These are phyloP conservation scores for Annulohypoxylon truncatum DNA, from an alignment of 2,329 filamentous ascomycete species.

Conservation along the genomic window DNA sequence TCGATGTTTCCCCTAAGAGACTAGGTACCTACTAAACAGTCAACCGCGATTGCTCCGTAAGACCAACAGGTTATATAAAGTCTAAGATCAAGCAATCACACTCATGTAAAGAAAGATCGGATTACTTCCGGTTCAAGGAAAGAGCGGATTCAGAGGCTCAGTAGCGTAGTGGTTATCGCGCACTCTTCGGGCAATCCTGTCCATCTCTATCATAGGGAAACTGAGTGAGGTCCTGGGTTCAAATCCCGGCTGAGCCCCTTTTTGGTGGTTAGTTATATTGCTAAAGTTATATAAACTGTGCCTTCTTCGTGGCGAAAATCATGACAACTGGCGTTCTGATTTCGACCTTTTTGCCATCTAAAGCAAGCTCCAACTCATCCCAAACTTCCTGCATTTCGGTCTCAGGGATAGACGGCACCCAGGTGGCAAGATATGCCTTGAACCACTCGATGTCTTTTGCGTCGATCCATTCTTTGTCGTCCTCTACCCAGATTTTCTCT, in stretches of 20 bases:
- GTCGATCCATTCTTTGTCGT: constrained; percentile 32
- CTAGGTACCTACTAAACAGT: neutral
- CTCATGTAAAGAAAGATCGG: neutral
- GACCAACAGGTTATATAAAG: neutral
- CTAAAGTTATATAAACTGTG: neutral
- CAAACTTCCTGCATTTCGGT: constrained; percentile 29
- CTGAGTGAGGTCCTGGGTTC: neutral
- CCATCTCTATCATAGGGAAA: neutral
- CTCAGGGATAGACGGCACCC: constrained; percentile 29
- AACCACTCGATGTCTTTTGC: constrained; percentile 36
- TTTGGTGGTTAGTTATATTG: neutral
- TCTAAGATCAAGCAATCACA: neutral
- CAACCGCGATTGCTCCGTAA: neutral
- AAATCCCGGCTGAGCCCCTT: neutral
- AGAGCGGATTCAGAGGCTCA: neutral
- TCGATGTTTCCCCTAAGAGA: no score
- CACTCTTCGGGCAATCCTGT: neutral
- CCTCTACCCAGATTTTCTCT: constrained; percentile 34
- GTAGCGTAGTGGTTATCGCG: neutral
- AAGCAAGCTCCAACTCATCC: constrained; percentile 32
- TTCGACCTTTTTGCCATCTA: constrained; percentile 27
- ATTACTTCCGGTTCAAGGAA: neutral
- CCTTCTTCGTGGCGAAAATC: constrained; percentile 37
- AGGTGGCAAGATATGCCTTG: constrained; percentile 32
- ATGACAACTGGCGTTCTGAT: constrained; percentile 35